Conservation (phyloP, 805 yeast genomes). For the Priceomyces medius region DNA sequence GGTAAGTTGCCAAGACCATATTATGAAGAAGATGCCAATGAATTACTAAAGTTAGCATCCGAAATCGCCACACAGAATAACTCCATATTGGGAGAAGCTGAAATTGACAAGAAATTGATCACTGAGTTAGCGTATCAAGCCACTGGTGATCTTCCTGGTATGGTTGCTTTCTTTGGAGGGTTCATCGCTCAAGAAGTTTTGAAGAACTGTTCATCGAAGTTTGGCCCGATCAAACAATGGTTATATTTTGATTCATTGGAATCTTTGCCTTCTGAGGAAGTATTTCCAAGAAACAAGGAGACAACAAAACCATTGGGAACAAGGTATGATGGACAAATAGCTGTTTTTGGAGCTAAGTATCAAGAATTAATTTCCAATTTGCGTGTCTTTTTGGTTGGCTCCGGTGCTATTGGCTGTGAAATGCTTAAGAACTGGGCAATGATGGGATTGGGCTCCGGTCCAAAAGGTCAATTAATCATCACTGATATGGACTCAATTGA, state of each 20-base stretch:
- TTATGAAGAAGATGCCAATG: constrained; percentile 70
- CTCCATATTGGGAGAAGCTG: constrained; percentile 54
- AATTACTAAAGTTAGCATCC: constrained; percentile 57
- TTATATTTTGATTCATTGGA: constrained; percentile 93
- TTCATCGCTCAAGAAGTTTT: constrained; percentile 94
- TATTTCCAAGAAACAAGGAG: constrained; percentile 62
- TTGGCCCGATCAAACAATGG: constrained; percentile 89
- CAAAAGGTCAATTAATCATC: constrained; percentile 75
- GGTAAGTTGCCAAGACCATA: constrained; percentile 75
- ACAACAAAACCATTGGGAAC: constrained; percentile 73
- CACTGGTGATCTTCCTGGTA: constrained; percentile 86
- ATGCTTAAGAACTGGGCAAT: constrained; percentile 98
- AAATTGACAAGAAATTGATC: constrained; percentile 59
- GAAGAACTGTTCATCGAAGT: constrained; percentile 93
- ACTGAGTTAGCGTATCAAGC: constrained; percentile 80
- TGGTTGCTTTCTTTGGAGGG: constrained; percentile 90
- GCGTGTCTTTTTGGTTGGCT: constrained; percentile 87
- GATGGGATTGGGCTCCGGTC: constrained; percentile 92
- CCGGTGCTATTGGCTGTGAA: constrained; percentile 99
- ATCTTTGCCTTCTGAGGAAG: constrained; percentile 66
- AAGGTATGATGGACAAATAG: constrained; percentile 93
- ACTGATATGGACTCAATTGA: constrained; percentile 97
- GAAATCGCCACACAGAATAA: constrained; percentile 59
- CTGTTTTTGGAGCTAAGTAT: constrained; percentile 82
- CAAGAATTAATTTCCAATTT: constrained; percentile 73